These are phyloP conservation scores for Fraxinus floribunda DNA, from an alignment of 305 asterid genomes.

Conservation along the genomic window DNA sequence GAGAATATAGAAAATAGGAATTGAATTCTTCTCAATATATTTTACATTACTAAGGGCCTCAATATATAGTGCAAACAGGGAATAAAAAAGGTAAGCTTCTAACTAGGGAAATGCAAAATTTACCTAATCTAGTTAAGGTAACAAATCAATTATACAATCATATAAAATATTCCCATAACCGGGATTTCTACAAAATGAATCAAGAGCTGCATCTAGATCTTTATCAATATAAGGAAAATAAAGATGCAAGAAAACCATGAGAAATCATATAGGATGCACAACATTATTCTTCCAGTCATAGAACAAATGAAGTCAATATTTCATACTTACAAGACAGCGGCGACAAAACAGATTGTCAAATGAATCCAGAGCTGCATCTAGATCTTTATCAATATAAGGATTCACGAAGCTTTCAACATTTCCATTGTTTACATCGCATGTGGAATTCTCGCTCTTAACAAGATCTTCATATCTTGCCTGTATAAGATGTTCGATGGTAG, in stretches of 20 bases:
- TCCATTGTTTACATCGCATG: conserved; percentile 36
- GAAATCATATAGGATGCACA: conserved; percentile 17
- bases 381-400: conserved; percentile 78
- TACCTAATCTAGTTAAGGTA: too few species aligned
- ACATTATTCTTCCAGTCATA: background rate
- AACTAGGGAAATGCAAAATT: too few species aligned
- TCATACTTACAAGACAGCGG: conserved; percentile 77
- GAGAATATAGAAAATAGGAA: too few species aligned
- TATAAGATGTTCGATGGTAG: conserved; percentile 64
- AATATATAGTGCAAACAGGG: too few species aligned
- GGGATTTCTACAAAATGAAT: conserved; percentile 43
- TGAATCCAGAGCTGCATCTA: conserved; percentile 89
- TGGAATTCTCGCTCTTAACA: conserved; percentile 38
- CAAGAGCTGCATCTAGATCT: conserved; percentile 88
- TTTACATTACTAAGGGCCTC: too few species aligned
- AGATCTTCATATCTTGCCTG: conserved; percentile 95
- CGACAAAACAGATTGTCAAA: conserved; percentile 94
- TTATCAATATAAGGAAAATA: conserved; percentile 58
- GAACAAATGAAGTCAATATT: background rate
- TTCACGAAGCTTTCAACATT: conserved; percentile 49
- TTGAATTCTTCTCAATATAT: too few species aligned
- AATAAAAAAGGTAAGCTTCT: too few species aligned
- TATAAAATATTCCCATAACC: too few species aligned
- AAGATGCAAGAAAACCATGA: conserved; percentile 20
- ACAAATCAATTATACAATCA: too few species aligned